These are phyloP conservation scores for Linnemannia zychae DNA, from an alignment of 192 early-diverging fungal genomes.

Conservation along the genomic window DNA sequence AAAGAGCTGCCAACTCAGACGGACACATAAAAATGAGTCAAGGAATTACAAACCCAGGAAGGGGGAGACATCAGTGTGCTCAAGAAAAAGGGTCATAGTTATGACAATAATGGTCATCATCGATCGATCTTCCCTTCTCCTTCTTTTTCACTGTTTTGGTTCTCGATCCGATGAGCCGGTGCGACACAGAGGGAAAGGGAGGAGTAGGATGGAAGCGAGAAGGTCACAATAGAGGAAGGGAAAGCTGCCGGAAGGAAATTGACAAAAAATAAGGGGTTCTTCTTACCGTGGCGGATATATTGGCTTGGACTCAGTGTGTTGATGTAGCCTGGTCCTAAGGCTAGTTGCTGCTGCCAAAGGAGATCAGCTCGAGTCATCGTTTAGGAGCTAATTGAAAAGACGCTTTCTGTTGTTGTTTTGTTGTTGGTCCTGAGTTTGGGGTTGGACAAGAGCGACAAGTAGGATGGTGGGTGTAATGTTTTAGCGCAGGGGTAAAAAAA, in stretches of 20 bases:
- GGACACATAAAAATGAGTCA: slow-evolving; percentile 1
- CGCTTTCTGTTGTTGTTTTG: not conserved
- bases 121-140: not conserved
- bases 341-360: slow-evolving; percentile 47
- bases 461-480: not conserved
- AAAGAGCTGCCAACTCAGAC: not conserved
- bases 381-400: not conserved
- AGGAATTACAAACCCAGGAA: not conserved
- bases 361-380: slow-evolving; percentile 44
- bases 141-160: not conserved
- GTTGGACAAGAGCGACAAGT: not conserved
- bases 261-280: too few relatives aligned
- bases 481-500: not conserved
- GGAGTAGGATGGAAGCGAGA: not conserved
- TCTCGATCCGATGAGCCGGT: not conserved
- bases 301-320: slow-evolving; percentile 38
- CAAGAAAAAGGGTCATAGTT: not conserved
- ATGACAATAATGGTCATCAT: not conserved
- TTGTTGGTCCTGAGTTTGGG: not conserved
- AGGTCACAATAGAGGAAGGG: not conserved
- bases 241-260: not conserved
- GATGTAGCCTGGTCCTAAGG: slow-evolving; percentile 40
- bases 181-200: not conserved
- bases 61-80: too few relatives aligned
- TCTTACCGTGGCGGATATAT: slow-evolving; percentile 42